phyloP scores from a whole-genome alignment of 495 filamentous ascomycete genomes.

The Hamigera avellanea region DNA sequence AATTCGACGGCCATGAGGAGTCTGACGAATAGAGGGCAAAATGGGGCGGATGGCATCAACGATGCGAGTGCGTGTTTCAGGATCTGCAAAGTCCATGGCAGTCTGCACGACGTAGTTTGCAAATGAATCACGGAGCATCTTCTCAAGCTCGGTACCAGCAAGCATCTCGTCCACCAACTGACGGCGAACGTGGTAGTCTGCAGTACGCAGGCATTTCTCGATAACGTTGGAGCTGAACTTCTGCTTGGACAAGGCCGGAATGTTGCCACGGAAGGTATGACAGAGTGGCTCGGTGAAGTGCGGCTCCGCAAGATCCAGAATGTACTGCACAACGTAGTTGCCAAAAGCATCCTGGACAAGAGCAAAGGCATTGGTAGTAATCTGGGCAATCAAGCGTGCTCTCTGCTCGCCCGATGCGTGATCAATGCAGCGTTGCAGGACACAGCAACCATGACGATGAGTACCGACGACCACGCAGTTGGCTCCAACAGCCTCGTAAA shows the following conservation, averaged over 20 bases:
- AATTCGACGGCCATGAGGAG: constrained; percentile 88
- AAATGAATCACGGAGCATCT: constrained; percentile 77
- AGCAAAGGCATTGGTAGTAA: constrained; percentile 67
- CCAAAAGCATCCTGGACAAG: constrained; percentile 95
- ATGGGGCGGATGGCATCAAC: constrained; percentile 76
- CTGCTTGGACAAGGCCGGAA: constrained; percentile 75
- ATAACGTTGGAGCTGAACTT: constrained; percentile 99
- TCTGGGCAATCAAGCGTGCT: constrained; percentile 69
- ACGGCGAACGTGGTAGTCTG: constrained; percentile 55
- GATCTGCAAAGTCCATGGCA: constrained; percentile 74
- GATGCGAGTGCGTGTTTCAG: constrained; percentile 55
- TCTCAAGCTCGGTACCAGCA: constrained; percentile 61
- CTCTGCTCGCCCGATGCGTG: constrained; percentile 88
- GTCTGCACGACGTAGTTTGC: constrained; percentile 98
- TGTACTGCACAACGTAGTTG: constrained; percentile 98
- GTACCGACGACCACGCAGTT: constrained; percentile 87
- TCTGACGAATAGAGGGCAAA: constrained; percentile 69
- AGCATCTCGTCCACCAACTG: constrained; percentile 79
- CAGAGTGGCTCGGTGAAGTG: constrained; percentile 79
- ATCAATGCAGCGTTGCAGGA: constrained; percentile 95
- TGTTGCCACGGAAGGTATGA: constrained; percentile 58
- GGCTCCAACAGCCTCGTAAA: constrained; percentile 82
- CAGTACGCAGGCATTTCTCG: constrained; percentile 88
- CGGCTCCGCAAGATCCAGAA: constrained; percentile 78
- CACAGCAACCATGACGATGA: constrained; percentile 95